Evolutionary conservation across 75 land plant species (phyloP), one percentile per base, ranked within the genome.

Genomic region (Pinus tabuliformis): DNA sequence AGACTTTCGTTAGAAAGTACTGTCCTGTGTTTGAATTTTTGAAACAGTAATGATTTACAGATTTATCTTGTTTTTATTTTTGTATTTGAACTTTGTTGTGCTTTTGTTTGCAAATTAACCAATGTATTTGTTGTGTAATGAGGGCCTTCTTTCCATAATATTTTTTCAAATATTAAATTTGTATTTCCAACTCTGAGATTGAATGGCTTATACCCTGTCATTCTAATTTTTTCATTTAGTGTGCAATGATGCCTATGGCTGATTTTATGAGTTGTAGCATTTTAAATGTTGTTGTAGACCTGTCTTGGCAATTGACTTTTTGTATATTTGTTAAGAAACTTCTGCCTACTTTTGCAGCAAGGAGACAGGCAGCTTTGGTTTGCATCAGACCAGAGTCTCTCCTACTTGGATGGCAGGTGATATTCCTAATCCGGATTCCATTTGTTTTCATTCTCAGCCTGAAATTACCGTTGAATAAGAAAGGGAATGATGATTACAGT

Each of bases 321-420:
- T 7, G 11, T 68, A 18, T 30, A 68, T 20, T 42, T 68, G 22
- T 42, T 68, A 18, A 21, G n/a, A 36, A 68, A n/a, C 9, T 68
- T 64, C 42, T 45, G 20, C n/a, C 12, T 36, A 68, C 22, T 68
- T 45, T 60, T 73, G 58, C 91, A 90, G 95, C 86, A 83, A 91
- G 91, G 86, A 61, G 79, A 95, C 79, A 93, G 97, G 78, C 94
- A 76, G 59, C 89, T 95, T 60, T 89, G 96, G 96, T 95, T 95
- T 82, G 97, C 98, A 36, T 93, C 98, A 75, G 87, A 89, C 75
- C 98, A 95, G 70, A 91, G 94, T 74, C 91, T 95, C 49, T 89
- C 98, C 59, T 95, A 95, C 89, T 81, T 95, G 75, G 94, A 95
- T 78, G 98, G 98, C 78, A 93, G 90, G 96, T 93, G 83, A 82